These are phyloP conservation scores for Acer yangbiense DNA, from an alignment of 345 rosid genomes.

Conservation along the genomic window DNA sequence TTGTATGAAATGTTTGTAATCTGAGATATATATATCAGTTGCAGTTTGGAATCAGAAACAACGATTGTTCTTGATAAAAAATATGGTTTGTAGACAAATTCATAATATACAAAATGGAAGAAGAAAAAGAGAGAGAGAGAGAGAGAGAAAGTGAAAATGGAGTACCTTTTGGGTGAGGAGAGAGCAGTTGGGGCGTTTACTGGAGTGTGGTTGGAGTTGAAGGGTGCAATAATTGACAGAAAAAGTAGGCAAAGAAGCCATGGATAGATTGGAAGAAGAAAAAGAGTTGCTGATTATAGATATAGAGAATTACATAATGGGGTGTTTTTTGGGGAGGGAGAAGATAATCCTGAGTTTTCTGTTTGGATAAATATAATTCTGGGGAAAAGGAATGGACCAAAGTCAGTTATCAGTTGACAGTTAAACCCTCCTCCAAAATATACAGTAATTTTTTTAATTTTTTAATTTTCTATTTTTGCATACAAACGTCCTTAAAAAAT, in stretches of 20 bases:
- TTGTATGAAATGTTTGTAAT: slow-evolving; percentile 30
- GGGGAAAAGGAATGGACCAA: slow-evolving; percentile 6
- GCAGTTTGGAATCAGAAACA: slow-evolving; percentile 15
- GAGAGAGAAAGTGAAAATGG: not conserved
- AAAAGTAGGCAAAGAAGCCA: slow-evolving; percentile 53
- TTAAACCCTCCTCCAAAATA: not conserved
- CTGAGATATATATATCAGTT: slow-evolving; percentile 22
- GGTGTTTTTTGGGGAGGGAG: not conserved
- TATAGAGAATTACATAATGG: not conserved
- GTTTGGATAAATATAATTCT: not conserved
- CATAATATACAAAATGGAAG: not conserved
- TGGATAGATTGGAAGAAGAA: slow-evolving; percentile 11
- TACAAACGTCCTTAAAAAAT: too few relatives aligned
- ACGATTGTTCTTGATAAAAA: too few relatives aligned
- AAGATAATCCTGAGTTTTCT: not conserved
- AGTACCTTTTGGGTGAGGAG: slow-evolving; percentile 37
- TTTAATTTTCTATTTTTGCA: not conserved
- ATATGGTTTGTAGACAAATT: not conserved
- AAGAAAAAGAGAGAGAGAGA: not conserved
- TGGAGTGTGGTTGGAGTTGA: slow-evolving; percentile 36
- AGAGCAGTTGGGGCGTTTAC: slow-evolving; percentile 27
- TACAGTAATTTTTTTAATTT: not conserved
- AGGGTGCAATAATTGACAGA: slow-evolving; percentile 21
- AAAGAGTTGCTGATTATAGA: not conserved
- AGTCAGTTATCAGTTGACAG: not conserved